Conservation (phyloP, 2,329 filamentous ascomycete genomes). For the Phyllosticta capitalensis region DNA sequence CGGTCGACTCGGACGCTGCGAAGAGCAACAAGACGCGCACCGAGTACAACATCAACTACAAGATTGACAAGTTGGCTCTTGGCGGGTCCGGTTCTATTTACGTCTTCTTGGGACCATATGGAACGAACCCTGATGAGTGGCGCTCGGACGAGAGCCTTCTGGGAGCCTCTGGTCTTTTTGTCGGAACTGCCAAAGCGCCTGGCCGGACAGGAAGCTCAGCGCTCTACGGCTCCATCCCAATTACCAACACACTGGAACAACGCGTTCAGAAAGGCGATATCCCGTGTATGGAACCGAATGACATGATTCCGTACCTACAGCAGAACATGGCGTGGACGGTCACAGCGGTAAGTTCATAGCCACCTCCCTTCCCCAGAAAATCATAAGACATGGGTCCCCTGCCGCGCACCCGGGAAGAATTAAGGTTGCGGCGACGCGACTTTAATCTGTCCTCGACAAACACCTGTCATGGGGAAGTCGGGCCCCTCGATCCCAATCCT, state of each 20-base stretch:
- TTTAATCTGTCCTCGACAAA: neutral
- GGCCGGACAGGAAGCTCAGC: slow-evolving; percentile 11
- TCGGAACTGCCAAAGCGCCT: neutral
- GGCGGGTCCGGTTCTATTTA: slow-evolving; percentile 55
- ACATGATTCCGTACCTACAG: slow-evolving; percentile 17
- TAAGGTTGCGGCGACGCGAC: neutral
- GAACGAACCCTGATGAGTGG: slow-evolving; percentile 40
- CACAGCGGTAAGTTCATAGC: slow-evolving; percentile 2
- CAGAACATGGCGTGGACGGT: slow-evolving; percentile 20
- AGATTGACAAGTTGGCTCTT: slow-evolving; percentile 50
- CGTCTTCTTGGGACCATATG: slow-evolving; percentile 54
- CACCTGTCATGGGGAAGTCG: neutral
- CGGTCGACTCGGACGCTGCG: slow-evolving; percentile 20
- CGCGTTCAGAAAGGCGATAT: slow-evolving; percentile 27
- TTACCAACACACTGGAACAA: slow-evolving; percentile 34
- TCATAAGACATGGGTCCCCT: neutral
- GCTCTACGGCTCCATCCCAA: slow-evolving; percentile 32
- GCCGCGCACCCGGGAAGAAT: neutral
- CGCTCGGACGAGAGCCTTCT: slow-evolving; percentile 45
- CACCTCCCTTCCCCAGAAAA: slow-evolving; percentile 7
- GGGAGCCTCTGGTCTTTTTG: slow-evolving; percentile 48
- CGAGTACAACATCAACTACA: slow-evolving; percentile 61
- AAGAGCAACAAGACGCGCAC: slow-evolving; percentile 33
- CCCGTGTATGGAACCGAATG: slow-evolving; percentile 16
- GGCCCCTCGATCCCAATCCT: neutral